phyloP scores from a whole-genome alignment of 192 early-diverging fungal genomes.

The Coemansia sp. region DNA sequence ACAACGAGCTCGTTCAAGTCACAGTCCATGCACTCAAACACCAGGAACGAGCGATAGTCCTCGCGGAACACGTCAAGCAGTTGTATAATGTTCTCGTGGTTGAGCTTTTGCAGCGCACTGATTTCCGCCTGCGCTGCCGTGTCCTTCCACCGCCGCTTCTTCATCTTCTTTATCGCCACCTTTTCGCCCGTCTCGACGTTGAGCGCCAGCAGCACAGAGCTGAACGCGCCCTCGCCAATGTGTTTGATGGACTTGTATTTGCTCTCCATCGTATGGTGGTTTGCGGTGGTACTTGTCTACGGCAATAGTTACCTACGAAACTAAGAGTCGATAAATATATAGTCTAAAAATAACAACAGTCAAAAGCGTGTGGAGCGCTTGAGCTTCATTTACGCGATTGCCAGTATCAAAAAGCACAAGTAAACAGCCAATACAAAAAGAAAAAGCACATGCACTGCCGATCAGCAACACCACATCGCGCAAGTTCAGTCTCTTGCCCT shows the following conservation, averaged over 20 bases:
- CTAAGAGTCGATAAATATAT: not conserved
- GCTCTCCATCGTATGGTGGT: conserved; percentile 36
- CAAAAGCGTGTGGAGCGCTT: not conserved
- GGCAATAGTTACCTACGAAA: not conserved
- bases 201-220: conserved; percentile 53
- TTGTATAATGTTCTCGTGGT: conserved; percentile 81
- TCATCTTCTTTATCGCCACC: conserved; percentile 59
- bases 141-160: conserved; percentile 60
- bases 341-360: not conserved
- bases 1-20: conserved; percentile 91
- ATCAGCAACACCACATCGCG: not conserved
- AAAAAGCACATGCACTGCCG: conserved; percentile 5
- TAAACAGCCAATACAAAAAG: not conserved
- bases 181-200: conserved; percentile 49
- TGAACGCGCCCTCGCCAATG: conserved; percentile 58
- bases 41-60: conserved; percentile 85
- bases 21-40: conserved; percentile 95
- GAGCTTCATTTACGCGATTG: conserved; percentile 18
- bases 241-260: conserved; percentile 51
- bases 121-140: conserved; percentile 54
- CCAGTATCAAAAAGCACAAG: not conserved
- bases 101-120: conserved; percentile 48
- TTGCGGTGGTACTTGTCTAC: no score
- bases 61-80: conserved; percentile 83
- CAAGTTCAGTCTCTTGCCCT: no score